These are phyloP conservation scores for Cercospora zeae-maydis DNA, from an alignment of 2,329 filamentous ascomycete species.

Conservation along the genomic window DNA sequence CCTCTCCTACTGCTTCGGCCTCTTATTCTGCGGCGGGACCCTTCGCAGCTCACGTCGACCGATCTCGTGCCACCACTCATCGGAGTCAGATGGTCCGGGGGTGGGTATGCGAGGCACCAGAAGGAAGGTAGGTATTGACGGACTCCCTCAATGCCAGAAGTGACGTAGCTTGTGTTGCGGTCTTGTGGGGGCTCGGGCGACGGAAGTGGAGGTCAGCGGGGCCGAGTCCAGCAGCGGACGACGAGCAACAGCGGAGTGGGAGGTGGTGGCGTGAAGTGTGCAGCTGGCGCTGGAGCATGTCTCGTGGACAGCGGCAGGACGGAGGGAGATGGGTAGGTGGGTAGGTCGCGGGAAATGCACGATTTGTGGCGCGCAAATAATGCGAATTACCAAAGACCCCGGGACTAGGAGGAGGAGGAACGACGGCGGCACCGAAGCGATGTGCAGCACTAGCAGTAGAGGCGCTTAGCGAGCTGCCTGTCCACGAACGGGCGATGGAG, in stretches of 20 bases:
- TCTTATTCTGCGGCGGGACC: slow-evolving; percentile 1
- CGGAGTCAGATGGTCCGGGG: slow-evolving; percentile 13
- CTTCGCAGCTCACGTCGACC: slow-evolving; percentile 14
- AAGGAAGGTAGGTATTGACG: not conserved
- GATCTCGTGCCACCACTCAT: slow-evolving; percentile 13
- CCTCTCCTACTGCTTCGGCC: not conserved
- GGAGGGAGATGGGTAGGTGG: not conserved
- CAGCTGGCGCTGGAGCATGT: not conserved
- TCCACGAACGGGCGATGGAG: not conserved
- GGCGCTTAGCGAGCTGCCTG: not conserved
- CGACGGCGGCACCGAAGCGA: slow-evolving; percentile 5
- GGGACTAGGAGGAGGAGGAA: not conserved
- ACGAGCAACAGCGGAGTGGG: not conserved
- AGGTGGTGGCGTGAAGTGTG: not conserved
- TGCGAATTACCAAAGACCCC: not conserved
- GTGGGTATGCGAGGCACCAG: not conserved
- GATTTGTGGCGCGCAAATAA: slow-evolving; percentile 1
- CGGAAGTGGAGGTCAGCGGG: not conserved
- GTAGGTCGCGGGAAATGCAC: not conserved
- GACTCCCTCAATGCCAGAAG: slow-evolving; percentile 3
- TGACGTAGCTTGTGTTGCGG: slow-evolving; percentile 7
- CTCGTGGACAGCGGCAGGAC: not conserved
- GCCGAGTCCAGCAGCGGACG: not conserved
- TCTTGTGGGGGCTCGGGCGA: not conserved
- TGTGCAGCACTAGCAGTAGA: not conserved